A percentile compares a stretch with the other conserved stretches of the same genome.
These are phyloP conservation scores for Porphyrellus sp. DNA, from an alignment of 1,284 basidiomycete species.

Conservation along the genomic window DNA sequence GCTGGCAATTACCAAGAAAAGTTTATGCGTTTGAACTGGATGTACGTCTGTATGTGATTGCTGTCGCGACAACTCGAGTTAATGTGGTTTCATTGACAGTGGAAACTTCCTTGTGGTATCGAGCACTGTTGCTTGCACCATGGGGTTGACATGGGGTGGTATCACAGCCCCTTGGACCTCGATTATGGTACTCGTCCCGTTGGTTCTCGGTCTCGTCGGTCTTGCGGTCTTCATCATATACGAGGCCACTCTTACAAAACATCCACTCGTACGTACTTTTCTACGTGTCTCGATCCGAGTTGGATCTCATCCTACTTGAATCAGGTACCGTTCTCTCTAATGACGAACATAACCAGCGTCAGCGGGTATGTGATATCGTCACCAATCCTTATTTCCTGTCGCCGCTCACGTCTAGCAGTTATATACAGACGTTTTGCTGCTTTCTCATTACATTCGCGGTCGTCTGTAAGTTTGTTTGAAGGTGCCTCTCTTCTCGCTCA, in stretches of 20 bases:
- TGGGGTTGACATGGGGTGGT: constrained; percentile 20
- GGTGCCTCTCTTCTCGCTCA: not conserved
- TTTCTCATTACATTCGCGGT: not conserved
- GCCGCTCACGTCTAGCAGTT: constrained; percentile 1
- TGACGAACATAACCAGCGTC: constrained; percentile 13
- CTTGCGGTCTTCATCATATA: constrained; percentile 11
- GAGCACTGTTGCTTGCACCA: constrained; percentile 11
- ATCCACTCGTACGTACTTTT: constrained; percentile 11
- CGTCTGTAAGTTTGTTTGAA: constrained; percentile 2
- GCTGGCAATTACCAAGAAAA: constrained; percentile 6
- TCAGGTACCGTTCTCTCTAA: constrained; percentile 13
- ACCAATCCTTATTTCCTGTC: not conserved
- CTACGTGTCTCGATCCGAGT: not conserved
- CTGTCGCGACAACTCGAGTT: too few relatives aligned
- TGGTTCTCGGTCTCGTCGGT: constrained; percentile 14
- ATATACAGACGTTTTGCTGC: constrained; percentile 9
- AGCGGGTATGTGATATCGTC: constrained; percentile 12
- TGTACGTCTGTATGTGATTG: constrained; percentile 1
- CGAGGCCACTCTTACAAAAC: constrained; percentile 10
- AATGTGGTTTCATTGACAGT: too few relatives aligned
- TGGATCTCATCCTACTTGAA: not conserved
- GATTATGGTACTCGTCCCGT: constrained; percentile 8
- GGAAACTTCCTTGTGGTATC: constrained; percentile 16
- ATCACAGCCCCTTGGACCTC: constrained; percentile 16
- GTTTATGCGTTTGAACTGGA: constrained; percentile 13